Base-by-base conservation (phyloP, 2,329 filamentous ascomycete genomes). In the Colletotrichum truncatum region DNA sequence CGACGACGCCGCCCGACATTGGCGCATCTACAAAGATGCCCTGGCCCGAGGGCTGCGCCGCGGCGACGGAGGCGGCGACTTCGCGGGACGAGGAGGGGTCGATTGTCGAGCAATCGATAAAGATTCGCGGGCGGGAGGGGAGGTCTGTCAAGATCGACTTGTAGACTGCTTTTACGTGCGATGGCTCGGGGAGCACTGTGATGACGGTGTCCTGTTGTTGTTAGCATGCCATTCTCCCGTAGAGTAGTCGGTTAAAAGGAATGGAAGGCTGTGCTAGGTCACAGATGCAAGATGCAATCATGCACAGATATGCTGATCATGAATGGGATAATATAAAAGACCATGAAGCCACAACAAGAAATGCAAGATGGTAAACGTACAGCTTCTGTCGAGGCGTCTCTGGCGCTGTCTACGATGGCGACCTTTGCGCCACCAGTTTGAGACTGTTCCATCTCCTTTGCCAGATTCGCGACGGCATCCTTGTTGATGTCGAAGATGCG, bases 61-160 rank as follows among this genome's bases (percentile, higher is more conserved):
- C 86, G 62, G 78, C 67, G 2, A 97, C 90, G 23, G 86, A 85
- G 66, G 89, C 84, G 21, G 94, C 93, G 5, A 98, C 91, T 69
- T 89, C 86, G 38, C 88, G 88, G 1, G 94, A 98, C 3, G 94
- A 93, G 30, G 89, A 89, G 0, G 94, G 94, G 78, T 98, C 96
- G 74, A 99, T 98, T 14, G 96, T 99, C 4, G 95, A 98, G 78
- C 92, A 95, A 78, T 99, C 96, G 74, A 99, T 96, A 77, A 97
- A 98, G 63, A 98, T 81, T 38, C 94, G 90, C 63, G 90, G 82
- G 53, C 84, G 85, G 39, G 82, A 80, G 1, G 83, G 76, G 1
- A 82, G 77, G 3, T 85, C 81, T 48, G 87, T 84, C 45, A 97
- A 83, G 75, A 98, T 94, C 58, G 90, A 85, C 48, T 88, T 82